phyloP scores from a whole-genome alignment of 1,284 basidiomycete genomes.

The Neonothopanus nambi region DNA sequence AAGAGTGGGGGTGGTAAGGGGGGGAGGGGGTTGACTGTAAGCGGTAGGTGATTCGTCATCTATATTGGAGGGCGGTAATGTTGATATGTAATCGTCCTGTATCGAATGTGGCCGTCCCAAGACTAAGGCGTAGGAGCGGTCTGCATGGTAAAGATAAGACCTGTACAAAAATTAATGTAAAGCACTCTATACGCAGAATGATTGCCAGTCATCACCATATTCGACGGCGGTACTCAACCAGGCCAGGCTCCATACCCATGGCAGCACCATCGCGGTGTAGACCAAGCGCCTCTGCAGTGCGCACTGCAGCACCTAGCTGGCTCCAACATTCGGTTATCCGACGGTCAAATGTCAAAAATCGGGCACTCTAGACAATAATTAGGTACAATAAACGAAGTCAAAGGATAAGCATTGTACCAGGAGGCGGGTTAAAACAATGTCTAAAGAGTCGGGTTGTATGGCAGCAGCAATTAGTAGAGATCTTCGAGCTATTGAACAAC shows the following conservation, averaged over 20 bases:
- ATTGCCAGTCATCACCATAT: slow-evolving; percentile 63
- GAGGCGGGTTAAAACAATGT: slow-evolving; percentile 85
- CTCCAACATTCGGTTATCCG: slow-evolving; percentile 95
- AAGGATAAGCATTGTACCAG: slow-evolving; percentile 48
- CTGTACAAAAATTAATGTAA: slow-evolving; percentile 34
- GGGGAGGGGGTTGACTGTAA: slow-evolving; percentile 44
- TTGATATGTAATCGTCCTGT: slow-evolving; percentile 85
- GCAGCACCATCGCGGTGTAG: slow-evolving; percentile 90
- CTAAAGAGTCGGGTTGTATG: slow-evolving; percentile 86
- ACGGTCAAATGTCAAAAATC: slow-evolving; percentile 88
- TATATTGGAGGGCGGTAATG: slow-evolving; percentile 81
- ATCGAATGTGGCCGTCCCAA: slow-evolving; percentile 89
- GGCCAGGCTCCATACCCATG: slow-evolving; percentile 74
- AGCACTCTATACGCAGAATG: slow-evolving; percentile 16
- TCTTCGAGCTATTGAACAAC: slow-evolving; percentile 62
- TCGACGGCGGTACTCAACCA: slow-evolving; percentile 87
- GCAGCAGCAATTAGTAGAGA: slow-evolving; percentile 87
- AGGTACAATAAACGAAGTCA: slow-evolving; percentile 13
- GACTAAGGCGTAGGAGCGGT: slow-evolving; percentile 89
- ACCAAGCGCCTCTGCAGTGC: slow-evolving; percentile 93
- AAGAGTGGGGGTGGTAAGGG: slow-evolving; percentile 74
- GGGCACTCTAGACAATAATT: slow-evolving; percentile 63
- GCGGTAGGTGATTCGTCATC: slow-evolving; percentile 62
- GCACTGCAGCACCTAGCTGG: slow-evolving; percentile 87
- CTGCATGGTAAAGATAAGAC: slow-evolving; percentile 92